Percentiles rank a stretch among this genome's conserved stretches.
These are phyloP conservation scores for Carex kokanica DNA, from an alignment of 176 grass and related monocot genomes.

Conservation along the genomic window DNA sequence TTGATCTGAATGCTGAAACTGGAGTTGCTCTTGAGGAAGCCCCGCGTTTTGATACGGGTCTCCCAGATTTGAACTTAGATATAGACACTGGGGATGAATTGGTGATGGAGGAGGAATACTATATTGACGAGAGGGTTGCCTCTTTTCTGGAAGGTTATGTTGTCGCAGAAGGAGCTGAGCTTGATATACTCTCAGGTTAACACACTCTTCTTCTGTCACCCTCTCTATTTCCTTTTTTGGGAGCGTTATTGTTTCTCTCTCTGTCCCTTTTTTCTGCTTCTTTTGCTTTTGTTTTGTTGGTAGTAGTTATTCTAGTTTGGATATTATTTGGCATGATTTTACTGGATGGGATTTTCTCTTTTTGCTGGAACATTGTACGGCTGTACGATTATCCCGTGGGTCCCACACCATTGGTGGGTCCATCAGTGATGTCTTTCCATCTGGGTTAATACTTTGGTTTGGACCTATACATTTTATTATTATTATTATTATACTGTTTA, in stretches of 20 bases:
- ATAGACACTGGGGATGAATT: constrained; percentile 35
- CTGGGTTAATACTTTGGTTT: background rate
- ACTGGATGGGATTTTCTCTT: constrained; percentile 18
- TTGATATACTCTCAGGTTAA: constrained; percentile 89
- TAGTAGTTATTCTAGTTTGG: constrained; percentile 25
- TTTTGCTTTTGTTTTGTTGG: constrained; percentile 8
- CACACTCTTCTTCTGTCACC: constrained; percentile 26
- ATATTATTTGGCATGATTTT: constrained; percentile 21
- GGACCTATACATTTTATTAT: background rate
- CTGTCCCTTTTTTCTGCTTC: constrained; percentile 8
- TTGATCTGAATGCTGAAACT: constrained; percentile 70
- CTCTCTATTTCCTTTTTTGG: constrained; percentile 1
- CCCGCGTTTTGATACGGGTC: constrained; percentile 32
- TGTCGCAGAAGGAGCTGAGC: constrained; percentile 66
- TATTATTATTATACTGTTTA: background rate
- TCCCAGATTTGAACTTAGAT: constrained; percentile 35
- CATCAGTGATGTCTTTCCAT: background rate
- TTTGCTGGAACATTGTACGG: background rate
- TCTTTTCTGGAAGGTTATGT: constrained; percentile 64
- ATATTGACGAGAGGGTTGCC: constrained; percentile 77
- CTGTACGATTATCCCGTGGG: background rate
- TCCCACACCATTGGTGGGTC: constrained; percentile 7
- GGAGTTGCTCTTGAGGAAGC: constrained; percentile 36
- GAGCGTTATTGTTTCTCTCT: constrained; percentile 18
- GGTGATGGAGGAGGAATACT: constrained; percentile 53